Evolutionary conservation across 2,329 filamentous ascomycete species (phyloP).

Genomic region (Sporothrix protearum): DNA sequence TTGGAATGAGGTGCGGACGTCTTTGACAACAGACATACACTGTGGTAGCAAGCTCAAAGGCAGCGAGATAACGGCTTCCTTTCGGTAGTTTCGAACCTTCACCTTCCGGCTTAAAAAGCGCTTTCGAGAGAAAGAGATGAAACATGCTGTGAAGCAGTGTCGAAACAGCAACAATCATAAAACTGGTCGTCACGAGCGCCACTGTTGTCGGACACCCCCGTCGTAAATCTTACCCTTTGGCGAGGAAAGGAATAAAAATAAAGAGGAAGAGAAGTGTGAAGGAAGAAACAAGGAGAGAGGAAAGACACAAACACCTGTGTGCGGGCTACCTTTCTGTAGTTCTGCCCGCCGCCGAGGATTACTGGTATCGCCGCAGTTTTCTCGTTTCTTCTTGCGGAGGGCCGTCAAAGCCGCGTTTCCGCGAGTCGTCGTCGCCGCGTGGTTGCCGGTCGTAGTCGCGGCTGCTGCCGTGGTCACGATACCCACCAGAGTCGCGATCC

Average conservation of each 20-base stretch:
- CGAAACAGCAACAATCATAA: no score
- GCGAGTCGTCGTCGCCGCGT: conserved; percentile 50
- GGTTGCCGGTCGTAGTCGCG: conserved; percentile 53
- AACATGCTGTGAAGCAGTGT: no score
- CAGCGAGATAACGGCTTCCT: background rate
- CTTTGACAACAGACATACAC: background rate
- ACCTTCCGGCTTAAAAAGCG: background rate
- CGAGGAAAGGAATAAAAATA: background rate
- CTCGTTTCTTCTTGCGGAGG: conserved; percentile 74
- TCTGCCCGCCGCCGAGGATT: conserved; percentile 31
- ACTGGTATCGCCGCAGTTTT: conserved; percentile 62
- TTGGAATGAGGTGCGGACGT: background rate
- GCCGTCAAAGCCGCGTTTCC: conserved; percentile 72
- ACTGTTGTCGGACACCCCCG: background rate
- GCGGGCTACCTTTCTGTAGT: conserved; percentile 8
- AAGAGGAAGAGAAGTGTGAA: background rate
- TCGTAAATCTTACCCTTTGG: conserved; percentile 7
- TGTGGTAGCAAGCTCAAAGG: conserved; percentile 1
- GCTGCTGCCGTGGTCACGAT: conserved; percentile 32
- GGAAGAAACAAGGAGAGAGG: conserved; percentile 5
- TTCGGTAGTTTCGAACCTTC: background rate
- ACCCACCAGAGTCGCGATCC: conserved; percentile 35
- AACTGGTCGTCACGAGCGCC: background rate
- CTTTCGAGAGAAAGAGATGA: background rate
- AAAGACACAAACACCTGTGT: conserved; percentile 14